These are phyloP conservation scores for Solanum habrochaites DNA, from an alignment of 257 asterid genomes.

Conservation along the genomic window DNA sequence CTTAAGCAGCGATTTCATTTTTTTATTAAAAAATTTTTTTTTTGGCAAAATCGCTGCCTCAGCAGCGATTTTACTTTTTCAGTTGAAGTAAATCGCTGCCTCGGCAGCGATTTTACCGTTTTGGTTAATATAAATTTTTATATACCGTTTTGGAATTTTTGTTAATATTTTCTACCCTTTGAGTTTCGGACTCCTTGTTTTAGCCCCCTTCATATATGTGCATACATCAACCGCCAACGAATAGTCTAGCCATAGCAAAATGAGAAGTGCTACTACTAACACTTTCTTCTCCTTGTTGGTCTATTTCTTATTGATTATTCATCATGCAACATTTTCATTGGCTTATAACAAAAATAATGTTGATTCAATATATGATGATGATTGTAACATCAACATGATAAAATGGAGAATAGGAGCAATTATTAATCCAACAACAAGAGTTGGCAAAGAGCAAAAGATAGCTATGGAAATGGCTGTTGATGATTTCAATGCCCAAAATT, in stretches of 20 bases:
- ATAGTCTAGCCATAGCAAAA: not conserved
- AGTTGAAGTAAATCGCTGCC: too few relatives aligned
- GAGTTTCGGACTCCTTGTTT: too few relatives aligned
- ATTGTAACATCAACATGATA: not conserved
- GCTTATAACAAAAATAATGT: not conserved
- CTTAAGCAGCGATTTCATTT: too few relatives aligned
- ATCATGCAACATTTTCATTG: not conserved
- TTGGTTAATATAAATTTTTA: too few relatives aligned
- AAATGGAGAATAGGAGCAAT: slow-evolving; percentile 18
- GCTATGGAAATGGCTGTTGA: slow-evolving; percentile 41
- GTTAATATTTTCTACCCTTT: too few relatives aligned
- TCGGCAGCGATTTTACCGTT: too few relatives aligned
- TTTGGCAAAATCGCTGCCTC: too few relatives aligned
- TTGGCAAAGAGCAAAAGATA: slow-evolving; percentile 45
- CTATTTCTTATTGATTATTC: not conserved
- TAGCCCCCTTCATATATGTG: not conserved
- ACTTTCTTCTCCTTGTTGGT: not conserved
- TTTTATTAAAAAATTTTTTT: too few relatives aligned
- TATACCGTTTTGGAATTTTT: too few relatives aligned
- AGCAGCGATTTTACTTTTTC: too few relatives aligned
- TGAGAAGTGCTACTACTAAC: not conserved
- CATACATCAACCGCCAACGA: not conserved
- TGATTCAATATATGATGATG: not conserved
- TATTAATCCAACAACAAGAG: slow-evolving; percentile 6
- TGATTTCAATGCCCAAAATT: slow-evolving; percentile 9